phyloP scores from a whole-genome alignment of 2,329 filamentous ascomycete species.

The Talaromyces rugulosus region DNA sequence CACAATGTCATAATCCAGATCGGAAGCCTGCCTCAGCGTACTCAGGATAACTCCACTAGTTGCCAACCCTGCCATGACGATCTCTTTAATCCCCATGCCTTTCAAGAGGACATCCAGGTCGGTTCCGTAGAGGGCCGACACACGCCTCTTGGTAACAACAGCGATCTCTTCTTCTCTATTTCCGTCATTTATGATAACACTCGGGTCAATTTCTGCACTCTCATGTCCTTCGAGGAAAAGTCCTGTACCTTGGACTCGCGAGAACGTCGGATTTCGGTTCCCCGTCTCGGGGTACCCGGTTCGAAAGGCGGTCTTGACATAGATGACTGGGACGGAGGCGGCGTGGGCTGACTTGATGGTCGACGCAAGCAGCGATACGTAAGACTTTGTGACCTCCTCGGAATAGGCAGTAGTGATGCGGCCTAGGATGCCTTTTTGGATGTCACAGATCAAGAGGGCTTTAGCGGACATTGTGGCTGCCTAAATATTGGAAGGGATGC shows the following conservation, averaged over 20 bases:
- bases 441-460: not conserved
- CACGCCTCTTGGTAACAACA: slow-evolving; percentile 5
- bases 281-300: slow-evolving; percentile 1
- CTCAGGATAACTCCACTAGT: slow-evolving; percentile 4
- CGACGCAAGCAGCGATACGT: slow-evolving; percentile 14
- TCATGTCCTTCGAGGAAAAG: not conserved
- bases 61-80: slow-evolving; percentile 4
- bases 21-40: slow-evolving; percentile 4
- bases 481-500: not conserved
- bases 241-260: not conserved
- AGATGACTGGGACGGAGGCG: not conserved
- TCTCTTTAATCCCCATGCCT: not conserved
- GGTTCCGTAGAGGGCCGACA: slow-evolving; percentile 2
- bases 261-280: slow-evolving; percentile 1
- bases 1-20: slow-evolving; percentile 3
- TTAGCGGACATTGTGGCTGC: not conserved
- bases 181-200: not conserved
- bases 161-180: not conserved
- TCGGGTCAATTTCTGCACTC: slow-evolving; percentile 2
- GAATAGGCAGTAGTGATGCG: not conserved
- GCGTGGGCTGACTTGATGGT: slow-evolving; percentile 5
- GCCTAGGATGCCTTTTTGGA: not conserved
- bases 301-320: slow-evolving; percentile 6
- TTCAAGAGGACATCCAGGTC: slow-evolving; percentile 4
- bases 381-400: not conserved